A percentile compares a stretch with the other conserved stretches of the same genome.
These are phyloP conservation scores for Metschnikowia santaceciliae DNA, from an alignment of 805 yeast species.

Conservation along the genomic window DNA sequence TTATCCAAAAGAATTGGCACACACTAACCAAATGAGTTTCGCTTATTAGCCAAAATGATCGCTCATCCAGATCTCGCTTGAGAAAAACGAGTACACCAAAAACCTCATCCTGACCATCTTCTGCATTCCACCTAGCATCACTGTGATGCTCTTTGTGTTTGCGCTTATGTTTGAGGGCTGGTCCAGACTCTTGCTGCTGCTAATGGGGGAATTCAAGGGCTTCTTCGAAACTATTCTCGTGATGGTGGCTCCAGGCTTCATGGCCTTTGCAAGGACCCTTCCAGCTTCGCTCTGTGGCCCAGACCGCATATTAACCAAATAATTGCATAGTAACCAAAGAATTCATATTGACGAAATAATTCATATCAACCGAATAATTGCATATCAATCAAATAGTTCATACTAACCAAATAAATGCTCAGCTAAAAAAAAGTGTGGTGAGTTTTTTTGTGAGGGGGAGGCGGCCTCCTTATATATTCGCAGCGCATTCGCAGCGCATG, in stretches of 20 bases:
- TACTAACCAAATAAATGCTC: too few species aligned
- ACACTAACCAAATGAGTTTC: too few species aligned
- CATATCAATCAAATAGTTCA: too few species aligned
- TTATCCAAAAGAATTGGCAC: too few species aligned
- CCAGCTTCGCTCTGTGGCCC: slow-evolving; percentile 73
- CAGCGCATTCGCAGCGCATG: too few species aligned
- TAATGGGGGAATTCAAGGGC: slow-evolving; percentile 66
- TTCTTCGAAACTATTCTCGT: slow-evolving; percentile 49
- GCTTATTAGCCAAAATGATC: too few species aligned
- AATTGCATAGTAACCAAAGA: too few species aligned
- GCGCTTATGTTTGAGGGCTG: slow-evolving; percentile 74
- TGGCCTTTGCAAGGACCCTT: slow-evolving; percentile 90
- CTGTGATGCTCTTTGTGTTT: slow-evolving; percentile 51
- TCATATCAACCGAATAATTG: too few species aligned
- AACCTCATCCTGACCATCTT: slow-evolving; percentile 83
- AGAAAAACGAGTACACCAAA: slow-evolving; percentile 51
- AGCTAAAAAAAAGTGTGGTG: too few species aligned
- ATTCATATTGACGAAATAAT: too few species aligned
- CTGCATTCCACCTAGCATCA: slow-evolving; percentile 84
- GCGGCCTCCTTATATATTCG: too few species aligned
- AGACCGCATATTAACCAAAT: slow-evolving; percentile 18
- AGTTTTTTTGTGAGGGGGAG: too few species aligned
- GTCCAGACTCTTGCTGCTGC: slow-evolving; percentile 44
- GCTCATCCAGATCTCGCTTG: slow-evolving; percentile 59
- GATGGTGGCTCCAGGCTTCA: slow-evolving; percentile 73